These are phyloP conservation scores for Nevesoporus exiguus DNA, from an alignment of 768 basidiomycete species.

Conservation along the genomic window DNA sequence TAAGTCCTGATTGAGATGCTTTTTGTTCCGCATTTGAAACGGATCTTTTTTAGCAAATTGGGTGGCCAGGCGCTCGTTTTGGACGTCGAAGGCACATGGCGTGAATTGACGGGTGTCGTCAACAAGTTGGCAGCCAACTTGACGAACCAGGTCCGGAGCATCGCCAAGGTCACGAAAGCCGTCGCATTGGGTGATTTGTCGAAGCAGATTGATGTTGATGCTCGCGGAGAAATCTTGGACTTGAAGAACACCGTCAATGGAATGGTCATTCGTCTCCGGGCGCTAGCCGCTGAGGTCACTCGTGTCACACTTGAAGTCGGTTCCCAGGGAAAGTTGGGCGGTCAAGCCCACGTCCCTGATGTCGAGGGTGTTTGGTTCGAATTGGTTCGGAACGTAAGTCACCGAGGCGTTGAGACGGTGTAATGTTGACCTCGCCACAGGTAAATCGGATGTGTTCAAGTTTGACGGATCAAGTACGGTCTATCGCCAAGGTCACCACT, in stretches of 20 bases:
- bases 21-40: slow-evolving; percentile 17
- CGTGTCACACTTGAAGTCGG: slow-evolving; percentile 84
- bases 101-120: slow-evolving; percentile 77
- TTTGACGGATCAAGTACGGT: slow-evolving; percentile 77
- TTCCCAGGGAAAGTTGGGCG: slow-evolving; percentile 84
- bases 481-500: slow-evolving; percentile 81
- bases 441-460: slow-evolving; percentile 82
- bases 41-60: slow-evolving; percentile 50
- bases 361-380: slow-evolving; percentile 93
- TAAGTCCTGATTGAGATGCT: slow-evolving; percentile 28
- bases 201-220: slow-evolving; percentile 90
- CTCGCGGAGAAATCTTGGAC: slow-evolving; percentile 85
- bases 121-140: slow-evolving; percentile 80
- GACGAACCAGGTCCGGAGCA: slow-evolving; percentile 55
- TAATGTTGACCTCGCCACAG: slow-evolving; percentile 30
- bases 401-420: background rate
- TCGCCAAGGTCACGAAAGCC: slow-evolving; percentile 62
- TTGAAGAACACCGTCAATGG: slow-evolving; percentile 61
- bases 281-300: slow-evolving; percentile 78
- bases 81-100: slow-evolving; percentile 90
- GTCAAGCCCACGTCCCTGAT: slow-evolving; percentile 83
- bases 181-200: slow-evolving; percentile 88
- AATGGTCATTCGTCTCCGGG: slow-evolving; percentile 51
- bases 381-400: slow-evolving; percentile 66
- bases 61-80: slow-evolving; percentile 84